A percentile compares a stretch with the other conserved stretches of the same genome.
Evolutionary conservation across 257 asterid species (phyloP).

Genomic region (Sherardia arvensis): DNA sequence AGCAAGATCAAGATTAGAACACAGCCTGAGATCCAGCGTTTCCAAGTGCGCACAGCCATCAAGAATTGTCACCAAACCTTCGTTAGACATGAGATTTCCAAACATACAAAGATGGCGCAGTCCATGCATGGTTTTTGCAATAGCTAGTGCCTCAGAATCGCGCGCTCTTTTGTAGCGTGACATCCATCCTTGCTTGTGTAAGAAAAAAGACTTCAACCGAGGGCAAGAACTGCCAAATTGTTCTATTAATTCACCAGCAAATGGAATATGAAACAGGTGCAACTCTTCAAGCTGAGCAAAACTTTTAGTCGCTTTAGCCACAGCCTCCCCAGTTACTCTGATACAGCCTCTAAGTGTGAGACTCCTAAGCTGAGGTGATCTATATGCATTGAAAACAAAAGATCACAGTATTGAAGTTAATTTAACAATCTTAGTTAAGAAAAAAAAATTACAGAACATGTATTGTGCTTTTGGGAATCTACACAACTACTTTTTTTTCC

Average conservation of each 20-base stretch:
- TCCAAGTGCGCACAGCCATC: conserved; percentile 41
- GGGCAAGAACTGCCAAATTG: conserved; percentile 32
- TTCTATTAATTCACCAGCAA: conserved; percentile 9
- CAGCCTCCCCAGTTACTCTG: background rate
- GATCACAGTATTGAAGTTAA: no score
- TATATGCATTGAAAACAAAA: no score
- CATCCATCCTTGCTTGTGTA: background rate
- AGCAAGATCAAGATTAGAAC: conserved; percentile 19
- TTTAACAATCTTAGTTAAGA: no score
- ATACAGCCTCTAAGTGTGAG: no score
- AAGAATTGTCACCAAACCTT: conserved; percentile 34
- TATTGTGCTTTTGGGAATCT: no score
- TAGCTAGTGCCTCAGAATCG: conserved; percentile 20
- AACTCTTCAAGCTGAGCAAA: conserved; percentile 39
- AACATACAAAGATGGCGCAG: conserved; percentile 29
- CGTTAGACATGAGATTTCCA: conserved; percentile 22
- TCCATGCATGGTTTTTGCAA: conserved; percentile 35
- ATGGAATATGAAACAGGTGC: conserved; percentile 18
- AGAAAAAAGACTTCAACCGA: conserved; percentile 24
- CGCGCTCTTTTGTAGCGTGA: no score
- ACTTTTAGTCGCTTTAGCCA: conserved; percentile 21
- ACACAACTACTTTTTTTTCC: no score
- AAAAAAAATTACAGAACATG: no score
- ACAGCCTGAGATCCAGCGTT: conserved; percentile 35
- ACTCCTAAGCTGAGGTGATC: no score